Base-by-base conservation (phyloP, 345 rosid genomes). In the Nasturtium officinale region DNA sequence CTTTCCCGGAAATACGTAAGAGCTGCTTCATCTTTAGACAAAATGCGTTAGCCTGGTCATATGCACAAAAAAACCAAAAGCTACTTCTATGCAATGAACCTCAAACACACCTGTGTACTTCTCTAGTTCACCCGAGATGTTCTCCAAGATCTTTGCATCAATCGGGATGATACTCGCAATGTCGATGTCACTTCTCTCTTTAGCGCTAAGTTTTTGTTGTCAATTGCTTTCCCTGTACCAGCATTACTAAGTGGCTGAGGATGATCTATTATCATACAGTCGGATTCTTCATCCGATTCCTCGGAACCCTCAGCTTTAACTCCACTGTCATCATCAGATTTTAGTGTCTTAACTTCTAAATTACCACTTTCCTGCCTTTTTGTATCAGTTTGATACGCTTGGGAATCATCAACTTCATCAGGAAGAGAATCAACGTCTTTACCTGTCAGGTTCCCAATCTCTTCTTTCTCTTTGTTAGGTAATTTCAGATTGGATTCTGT, bases 31-130 rank as follows among this genome's bases (percentile, higher is more conserved):
- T 71, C 53, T 37, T 28, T 40, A n/a, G 73, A 32, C 43, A 28
- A 48, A 50, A 35, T 26, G 61, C 11, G 53, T 75, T 38, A 67
- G 61, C n/a, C 47, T 51, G 68, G 55, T 75, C 73, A 75, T 75
- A 67, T 75, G 54, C 73, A 67, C 78, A 59, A 50, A 20, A 50
- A 6, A 9, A 40, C 28, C 46, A 59, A 74, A 73, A 18, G 51
- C 51, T 50, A 37, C 10, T 11, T 50, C 43, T 58, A 30, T 25
- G 59, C 59, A 47, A 16, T 33, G 46, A 47, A n/a, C 46, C 35
- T 67, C 55, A 67, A 28, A 50, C 55, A 66, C 29, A 56, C 65
- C 59, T 47, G 77, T 56, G 50, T 56, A 55, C 30, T 26, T 62
- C 18, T 43, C 15, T 65, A 16, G 12, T 35, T 59, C 17, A 68